Evolutionary conservation across 352 stramenopile species (phyloP).

Genomic region (Saprolegnia parasitica): DNA sequence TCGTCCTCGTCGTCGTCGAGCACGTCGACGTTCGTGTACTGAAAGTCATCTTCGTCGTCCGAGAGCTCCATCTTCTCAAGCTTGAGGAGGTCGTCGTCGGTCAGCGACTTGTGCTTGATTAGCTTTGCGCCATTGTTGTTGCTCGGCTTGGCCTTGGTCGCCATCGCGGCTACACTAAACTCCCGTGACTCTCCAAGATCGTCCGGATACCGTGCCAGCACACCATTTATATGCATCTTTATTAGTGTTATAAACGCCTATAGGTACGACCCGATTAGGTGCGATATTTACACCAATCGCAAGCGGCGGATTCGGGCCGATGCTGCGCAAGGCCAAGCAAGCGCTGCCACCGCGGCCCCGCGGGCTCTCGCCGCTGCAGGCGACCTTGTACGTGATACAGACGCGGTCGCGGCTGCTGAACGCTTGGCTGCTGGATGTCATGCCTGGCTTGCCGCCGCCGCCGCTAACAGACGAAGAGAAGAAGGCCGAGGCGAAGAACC

Average conservation of each 20-base stretch:
- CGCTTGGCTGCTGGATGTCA: constrained; percentile 48
- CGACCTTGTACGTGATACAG: constrained; percentile 59
- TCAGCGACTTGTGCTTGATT: constrained; percentile 18
- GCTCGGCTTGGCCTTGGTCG: constrained; percentile 1
- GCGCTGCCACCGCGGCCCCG: constrained; percentile 9
- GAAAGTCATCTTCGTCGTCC: constrained; percentile 84
- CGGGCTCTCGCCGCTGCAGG: constrained; percentile 61
- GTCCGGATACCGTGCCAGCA: not conserved
- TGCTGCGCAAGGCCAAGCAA: not conserved
- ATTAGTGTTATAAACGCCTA: not conserved
- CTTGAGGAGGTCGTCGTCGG: constrained; percentile 70
- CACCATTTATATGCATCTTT: not conserved
- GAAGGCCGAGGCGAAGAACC: constrained; percentile 39
- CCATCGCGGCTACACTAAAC: not conserved
- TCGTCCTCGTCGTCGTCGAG: constrained; percentile 62
- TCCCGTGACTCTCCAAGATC: not conserved
- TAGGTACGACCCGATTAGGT: not conserved
- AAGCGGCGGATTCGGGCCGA: not conserved
- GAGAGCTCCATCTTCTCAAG: constrained; percentile 82
- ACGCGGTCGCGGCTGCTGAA: constrained; percentile 49
- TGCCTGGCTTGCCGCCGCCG: constrained; percentile 67
- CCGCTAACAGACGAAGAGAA: constrained; percentile 40
- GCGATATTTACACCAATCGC: not conserved
- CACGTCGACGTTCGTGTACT: constrained; percentile 74
- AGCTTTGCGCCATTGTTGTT: constrained; percentile 8